These are phyloP conservation scores for Coemansia sp. DNA, from an alignment of 192 early-diverging fungal genomes.

Conservation along the genomic window DNA sequence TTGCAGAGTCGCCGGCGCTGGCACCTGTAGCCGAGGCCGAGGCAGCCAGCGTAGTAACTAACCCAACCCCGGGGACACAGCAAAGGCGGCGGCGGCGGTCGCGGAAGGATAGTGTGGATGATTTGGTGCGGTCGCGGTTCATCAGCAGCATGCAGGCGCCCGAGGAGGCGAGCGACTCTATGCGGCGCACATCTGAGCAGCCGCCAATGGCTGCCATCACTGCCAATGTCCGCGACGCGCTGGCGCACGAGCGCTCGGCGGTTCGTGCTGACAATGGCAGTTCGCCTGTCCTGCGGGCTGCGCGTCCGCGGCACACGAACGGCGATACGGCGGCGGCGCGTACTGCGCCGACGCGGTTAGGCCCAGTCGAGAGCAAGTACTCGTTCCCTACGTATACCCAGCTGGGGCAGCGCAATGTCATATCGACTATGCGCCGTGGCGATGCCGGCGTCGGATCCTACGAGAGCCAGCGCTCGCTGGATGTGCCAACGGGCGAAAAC, in stretches of 20 bases:
- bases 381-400: slow-evolving; percentile 36
- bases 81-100: slow-evolving; percentile 17
- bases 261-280: no score
- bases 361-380: slow-evolving; percentile 29
- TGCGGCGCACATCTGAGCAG: slow-evolving; percentile 2
- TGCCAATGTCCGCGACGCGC: slow-evolving; percentile 36
- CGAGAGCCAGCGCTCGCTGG: background rate
- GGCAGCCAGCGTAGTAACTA: background rate
- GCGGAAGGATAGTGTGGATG: slow-evolving; percentile 46
- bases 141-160: slow-evolving; percentile 7
- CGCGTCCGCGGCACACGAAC: background rate
- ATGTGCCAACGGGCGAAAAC: slow-evolving; percentile 50
- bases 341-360: slow-evolving; percentile 2
- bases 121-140: slow-evolving; percentile 41
- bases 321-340: background rate
- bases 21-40: background rate
- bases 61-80: background rate
- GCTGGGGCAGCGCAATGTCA: slow-evolving; percentile 23
- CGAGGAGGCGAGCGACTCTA: background rate
- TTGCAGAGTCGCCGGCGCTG: no score
- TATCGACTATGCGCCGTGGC: slow-evolving; percentile 26
- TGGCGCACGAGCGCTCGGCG: slow-evolving; percentile 25
- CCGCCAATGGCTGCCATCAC: slow-evolving; percentile 24
- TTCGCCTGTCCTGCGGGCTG: background rate
- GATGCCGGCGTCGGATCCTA: slow-evolving; percentile 18